A percentile compares a stretch with the other conserved stretches of the same genome.
phyloP scores from a whole-genome alignment of 208 protist species.

The Trypanosoma avium region DNA sequence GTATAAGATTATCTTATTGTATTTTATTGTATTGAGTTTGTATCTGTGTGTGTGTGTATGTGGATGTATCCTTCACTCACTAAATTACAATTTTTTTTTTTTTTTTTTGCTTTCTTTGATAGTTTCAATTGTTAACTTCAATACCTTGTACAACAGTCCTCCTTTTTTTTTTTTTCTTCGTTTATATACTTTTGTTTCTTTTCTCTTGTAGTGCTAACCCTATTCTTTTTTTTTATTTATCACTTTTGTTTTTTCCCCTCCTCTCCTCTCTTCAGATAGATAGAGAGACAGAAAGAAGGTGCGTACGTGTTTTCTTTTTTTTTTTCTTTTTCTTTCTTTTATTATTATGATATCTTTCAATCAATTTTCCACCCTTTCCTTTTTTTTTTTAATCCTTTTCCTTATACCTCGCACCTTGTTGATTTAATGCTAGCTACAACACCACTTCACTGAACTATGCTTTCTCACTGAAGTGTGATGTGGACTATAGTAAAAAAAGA shows the following conservation, averaged over 20 bases:
- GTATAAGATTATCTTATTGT: too few species aligned
- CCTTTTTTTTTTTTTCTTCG: neutral
- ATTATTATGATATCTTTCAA: neutral
- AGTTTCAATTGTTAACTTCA: too few species aligned
- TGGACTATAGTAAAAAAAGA: conserved; percentile 12
- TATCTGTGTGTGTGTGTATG: too few species aligned
- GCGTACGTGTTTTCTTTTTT: neutral
- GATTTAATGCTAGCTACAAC: neutral
- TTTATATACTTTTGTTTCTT: neutral
- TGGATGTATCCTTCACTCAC: too few species aligned
- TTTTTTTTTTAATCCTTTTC: neutral
- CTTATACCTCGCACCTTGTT: neutral
- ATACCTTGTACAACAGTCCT: too few species aligned
- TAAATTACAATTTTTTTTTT: too few species aligned
- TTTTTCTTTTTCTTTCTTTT: neutral
- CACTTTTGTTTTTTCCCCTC: too few species aligned
- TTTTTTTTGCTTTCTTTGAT: too few species aligned
- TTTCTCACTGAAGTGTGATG: conserved; percentile 2
- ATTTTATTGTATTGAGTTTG: too few species aligned
- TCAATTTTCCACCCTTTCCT: neutral
- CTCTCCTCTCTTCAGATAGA: too few species aligned
- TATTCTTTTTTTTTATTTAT: neutral
- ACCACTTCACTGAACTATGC: neutral
- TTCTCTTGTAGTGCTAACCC: neutral
- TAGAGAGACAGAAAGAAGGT: too few species aligned